Percentiles rank a stretch among this genome's conserved stretches.
Evolutionary conservation across 2,329 filamentous ascomycete genomes (phyloP).

Genomic region (Thyridium curvatum): DNA sequence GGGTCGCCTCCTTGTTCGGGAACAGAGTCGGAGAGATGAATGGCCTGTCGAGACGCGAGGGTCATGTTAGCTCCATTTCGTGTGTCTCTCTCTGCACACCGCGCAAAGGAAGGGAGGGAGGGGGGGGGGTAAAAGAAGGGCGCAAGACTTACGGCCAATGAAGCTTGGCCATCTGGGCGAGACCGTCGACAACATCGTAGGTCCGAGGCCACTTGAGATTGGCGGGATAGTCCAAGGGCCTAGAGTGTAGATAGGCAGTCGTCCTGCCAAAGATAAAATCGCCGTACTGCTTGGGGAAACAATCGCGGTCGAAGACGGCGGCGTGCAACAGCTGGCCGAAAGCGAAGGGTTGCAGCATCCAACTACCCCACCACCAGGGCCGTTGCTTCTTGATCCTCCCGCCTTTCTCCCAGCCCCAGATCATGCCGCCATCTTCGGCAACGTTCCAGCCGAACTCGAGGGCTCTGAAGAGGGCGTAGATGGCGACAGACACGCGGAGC

Average conservation of each 20-base stretch:
- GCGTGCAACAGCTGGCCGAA: conserved; percentile 73
- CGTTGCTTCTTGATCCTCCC: conserved; percentile 49
- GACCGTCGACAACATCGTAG: conserved; percentile 70
- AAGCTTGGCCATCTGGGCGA: conserved; percentile 74
- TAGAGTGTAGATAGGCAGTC: conserved; percentile 68
- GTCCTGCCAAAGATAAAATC: conserved; percentile 63
- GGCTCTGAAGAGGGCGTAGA: conserved; percentile 75
- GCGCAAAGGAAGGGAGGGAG: not conserved
- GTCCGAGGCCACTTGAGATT: conserved; percentile 67
- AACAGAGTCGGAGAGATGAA: conserved; percentile 86
- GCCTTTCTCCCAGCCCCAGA: conserved; percentile 53
- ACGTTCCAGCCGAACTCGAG: conserved; percentile 84
- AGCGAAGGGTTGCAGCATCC: conserved; percentile 71
- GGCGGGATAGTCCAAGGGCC: conserved; percentile 62
- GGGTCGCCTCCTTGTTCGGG: conserved; percentile 56
- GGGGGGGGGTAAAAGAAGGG: not conserved
- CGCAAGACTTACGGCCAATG: conserved; percentile 73
- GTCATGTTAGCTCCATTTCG: conserved; percentile 9
- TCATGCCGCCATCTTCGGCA: conserved; percentile 65
- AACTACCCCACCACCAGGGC: conserved; percentile 81
- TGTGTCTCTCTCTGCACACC: too few species aligned
- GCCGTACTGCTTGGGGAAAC: conserved; percentile 50
- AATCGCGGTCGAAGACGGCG: conserved; percentile 70
- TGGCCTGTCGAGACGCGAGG: conserved; percentile 47
- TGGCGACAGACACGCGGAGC: conserved; percentile 71